Base-by-base conservation (phyloP, 106 monocot species). In the Apostasia shenzhenica region DNA sequence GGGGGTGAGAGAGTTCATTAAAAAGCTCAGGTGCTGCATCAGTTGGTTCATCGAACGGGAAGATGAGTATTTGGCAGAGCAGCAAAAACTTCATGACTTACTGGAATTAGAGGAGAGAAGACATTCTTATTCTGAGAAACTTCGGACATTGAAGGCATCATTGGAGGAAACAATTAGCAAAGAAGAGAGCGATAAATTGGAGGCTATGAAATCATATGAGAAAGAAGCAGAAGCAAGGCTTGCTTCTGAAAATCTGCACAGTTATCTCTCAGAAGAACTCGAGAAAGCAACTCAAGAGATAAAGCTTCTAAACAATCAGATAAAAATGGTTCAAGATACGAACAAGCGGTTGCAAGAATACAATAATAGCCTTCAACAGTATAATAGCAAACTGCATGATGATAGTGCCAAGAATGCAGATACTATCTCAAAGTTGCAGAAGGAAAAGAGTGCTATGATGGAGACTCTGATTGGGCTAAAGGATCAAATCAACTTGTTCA, bases 281-380 rank as follows among this genome's bases (percentile, higher is more conserved):
- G 55, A 73, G 41, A 91, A 73, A 58, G 67, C 73, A 9, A 72
- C 50, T 9, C 71, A 82, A 10, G 91, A 91, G 41, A 50, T 59
- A 3, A 39, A 61, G 8, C 74, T 53, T 44, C 47, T 67, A 11
- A 76, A 49, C 61, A 76, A 83, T 52, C 84, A 87, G 91, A 68
- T 91, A 44, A 87, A 79, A 73, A 77, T 79, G 45, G 65, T 87
- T 37, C 84, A 87, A 75, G 84, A 84, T 3, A 84, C 76, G 39
- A 82, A 81, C 51, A 87, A 74, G 65, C 64, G 81, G 39, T 71
- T 87, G 68, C 86, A 86, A 26, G 91, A 91, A 56, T 91, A 91
- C 57, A 91, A 87, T 14, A 77, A 81, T 42, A 84, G 81, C 67
- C 75, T 91, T 74, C 91, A 91, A 54, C 81, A 81, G 37, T 91